Percentiles rank a stretch among this genome's conserved stretches.
phyloP scores from a whole-genome alignment of 345 rosid species.

The Brassica napus region DNA sequence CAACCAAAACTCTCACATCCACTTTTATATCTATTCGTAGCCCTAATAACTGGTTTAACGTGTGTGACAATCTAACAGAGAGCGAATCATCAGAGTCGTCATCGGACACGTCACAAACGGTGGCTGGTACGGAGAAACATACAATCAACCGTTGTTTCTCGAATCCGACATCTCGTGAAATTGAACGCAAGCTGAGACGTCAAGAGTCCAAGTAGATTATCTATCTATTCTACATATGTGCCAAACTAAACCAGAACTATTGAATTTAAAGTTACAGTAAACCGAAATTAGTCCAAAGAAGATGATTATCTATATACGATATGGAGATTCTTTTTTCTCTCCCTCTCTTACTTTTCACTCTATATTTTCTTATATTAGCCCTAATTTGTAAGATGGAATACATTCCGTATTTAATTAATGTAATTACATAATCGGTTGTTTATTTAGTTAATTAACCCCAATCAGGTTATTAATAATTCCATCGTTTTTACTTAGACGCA shows the following conservation, averaged over 20 bases:
- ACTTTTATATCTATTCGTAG: not conserved
- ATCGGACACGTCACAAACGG: constrained; percentile 26
- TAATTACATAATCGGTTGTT: not conserved
- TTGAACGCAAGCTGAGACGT: constrained; percentile 44
- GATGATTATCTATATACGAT: not conserved
- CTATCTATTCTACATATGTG: not conserved
- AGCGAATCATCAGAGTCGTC: constrained; percentile 50
- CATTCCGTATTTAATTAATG: not conserved
- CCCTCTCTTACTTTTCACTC: not conserved
- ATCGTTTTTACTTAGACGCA: not conserved
- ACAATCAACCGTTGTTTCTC: constrained; percentile 53
- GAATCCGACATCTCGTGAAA: constrained; percentile 46
- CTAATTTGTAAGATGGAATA: not conserved
- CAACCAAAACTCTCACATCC: not conserved
- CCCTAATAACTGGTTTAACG: not conserved
- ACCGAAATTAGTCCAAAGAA: not conserved
- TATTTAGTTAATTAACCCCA: not conserved
- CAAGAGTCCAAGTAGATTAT: constrained; percentile 22
- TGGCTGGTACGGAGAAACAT: constrained; percentile 25
- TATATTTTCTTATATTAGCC: not conserved
- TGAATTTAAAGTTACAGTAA: not conserved
- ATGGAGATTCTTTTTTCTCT: not conserved
- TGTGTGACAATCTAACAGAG: constrained; percentile 39
- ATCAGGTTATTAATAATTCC: not conserved
- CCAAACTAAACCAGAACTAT: constrained; percentile 2